A percentile compares a stretch with the other conserved stretches of the same genome.
These are phyloP conservation scores for Jatropha multifida DNA, from an alignment of 441 rosid genomes.

Conservation along the genomic window DNA sequence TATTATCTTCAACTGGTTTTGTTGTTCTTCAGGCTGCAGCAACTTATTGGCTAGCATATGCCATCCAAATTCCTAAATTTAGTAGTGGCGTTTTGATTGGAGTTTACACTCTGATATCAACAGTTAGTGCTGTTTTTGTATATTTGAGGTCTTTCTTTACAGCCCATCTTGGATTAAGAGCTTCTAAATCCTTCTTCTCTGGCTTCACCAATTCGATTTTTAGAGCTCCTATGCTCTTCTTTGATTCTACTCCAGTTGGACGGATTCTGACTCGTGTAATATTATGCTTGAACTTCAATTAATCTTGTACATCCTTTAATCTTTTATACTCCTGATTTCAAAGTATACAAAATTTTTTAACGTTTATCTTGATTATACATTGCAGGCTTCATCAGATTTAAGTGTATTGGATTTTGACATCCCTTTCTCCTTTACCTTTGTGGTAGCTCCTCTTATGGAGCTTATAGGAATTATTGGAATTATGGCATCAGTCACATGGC, in stretches of 20 bases:
- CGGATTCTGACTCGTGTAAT: slow-evolving; percentile 84
- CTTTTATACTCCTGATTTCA: neutral
- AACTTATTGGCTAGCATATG: slow-evolving; percentile 86
- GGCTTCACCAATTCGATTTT: slow-evolving; percentile 70
- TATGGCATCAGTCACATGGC: slow-evolving; percentile 91
- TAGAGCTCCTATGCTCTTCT: slow-evolving; percentile 84
- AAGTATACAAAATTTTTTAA: neutral
- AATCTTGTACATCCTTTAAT: neutral
- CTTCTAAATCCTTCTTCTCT: slow-evolving; percentile 74
- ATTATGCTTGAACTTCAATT: neutral
- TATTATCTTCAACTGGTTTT: slow-evolving; percentile 46
- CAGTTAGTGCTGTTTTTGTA: slow-evolving; percentile 54
- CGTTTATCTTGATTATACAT: neutral
- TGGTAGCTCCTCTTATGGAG: slow-evolving; percentile 47
- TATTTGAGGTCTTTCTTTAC: slow-evolving; percentile 46
- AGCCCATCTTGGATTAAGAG: slow-evolving; percentile 70
- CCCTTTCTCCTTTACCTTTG: slow-evolving; percentile 55
- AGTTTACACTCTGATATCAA: slow-evolving; percentile 59
- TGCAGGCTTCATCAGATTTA: slow-evolving; percentile 88
- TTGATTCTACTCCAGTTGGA: slow-evolving; percentile 88
- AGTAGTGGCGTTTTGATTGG: slow-evolving; percentile 54
- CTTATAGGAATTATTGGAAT: slow-evolving; percentile 46
- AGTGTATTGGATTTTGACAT: slow-evolving; percentile 75
- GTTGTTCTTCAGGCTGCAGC: slow-evolving; percentile 70
- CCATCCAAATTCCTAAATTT: slow-evolving; percentile 56